Evolutionary conservation across 495 filamentous ascomycete genomes (phyloP).

Genomic region (Darksidea phi): DNA sequence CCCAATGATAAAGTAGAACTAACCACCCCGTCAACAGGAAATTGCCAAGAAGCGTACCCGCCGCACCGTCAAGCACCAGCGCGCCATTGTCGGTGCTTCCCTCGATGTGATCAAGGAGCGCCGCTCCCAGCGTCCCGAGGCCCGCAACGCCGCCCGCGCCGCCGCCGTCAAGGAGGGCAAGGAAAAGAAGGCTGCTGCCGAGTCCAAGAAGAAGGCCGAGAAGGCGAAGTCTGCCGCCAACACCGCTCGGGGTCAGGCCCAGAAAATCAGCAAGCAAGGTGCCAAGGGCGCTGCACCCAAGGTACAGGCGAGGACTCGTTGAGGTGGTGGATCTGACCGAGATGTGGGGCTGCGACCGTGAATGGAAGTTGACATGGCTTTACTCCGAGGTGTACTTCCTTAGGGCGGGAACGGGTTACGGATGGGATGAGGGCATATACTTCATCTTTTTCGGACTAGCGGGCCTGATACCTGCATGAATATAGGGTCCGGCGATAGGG

Average conservation of each 20-base stretch:
- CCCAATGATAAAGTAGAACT: background rate
- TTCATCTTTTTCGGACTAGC: constrained; percentile 16
- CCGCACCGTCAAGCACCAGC: constrained; percentile 97
- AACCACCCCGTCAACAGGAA: constrained; percentile 62
- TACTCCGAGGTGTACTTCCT: background rate
- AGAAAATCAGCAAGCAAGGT: constrained; percentile 92
- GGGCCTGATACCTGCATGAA: constrained; percentile 15
- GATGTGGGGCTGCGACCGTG: background rate
- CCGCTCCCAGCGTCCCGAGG: constrained; percentile 87
- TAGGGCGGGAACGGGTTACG: constrained; percentile 14
- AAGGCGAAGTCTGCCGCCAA: constrained; percentile 90
- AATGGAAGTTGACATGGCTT: constrained; percentile 11
- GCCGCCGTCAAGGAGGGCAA: constrained; percentile 93
- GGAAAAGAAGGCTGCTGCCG: constrained; percentile 87
- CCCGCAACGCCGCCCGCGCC: constrained; percentile 84
- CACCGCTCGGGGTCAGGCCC: constrained; percentile 70
- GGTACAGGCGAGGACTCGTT: constrained; percentile 84
- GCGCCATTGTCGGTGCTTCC: constrained; percentile 97
- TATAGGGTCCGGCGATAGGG: constrained; percentile 35
- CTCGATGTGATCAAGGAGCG: constrained; percentile 99
- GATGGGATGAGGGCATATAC: constrained; percentile 17
- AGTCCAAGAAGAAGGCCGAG: constrained; percentile 95
- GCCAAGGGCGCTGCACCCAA: constrained; percentile 87
- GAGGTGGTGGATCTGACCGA: constrained; percentile 44
- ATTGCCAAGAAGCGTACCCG: constrained; percentile 99